Conservation (phyloP, 2,329 filamentous ascomycete genomes). For the Curvularia eragrostidis region DNA sequence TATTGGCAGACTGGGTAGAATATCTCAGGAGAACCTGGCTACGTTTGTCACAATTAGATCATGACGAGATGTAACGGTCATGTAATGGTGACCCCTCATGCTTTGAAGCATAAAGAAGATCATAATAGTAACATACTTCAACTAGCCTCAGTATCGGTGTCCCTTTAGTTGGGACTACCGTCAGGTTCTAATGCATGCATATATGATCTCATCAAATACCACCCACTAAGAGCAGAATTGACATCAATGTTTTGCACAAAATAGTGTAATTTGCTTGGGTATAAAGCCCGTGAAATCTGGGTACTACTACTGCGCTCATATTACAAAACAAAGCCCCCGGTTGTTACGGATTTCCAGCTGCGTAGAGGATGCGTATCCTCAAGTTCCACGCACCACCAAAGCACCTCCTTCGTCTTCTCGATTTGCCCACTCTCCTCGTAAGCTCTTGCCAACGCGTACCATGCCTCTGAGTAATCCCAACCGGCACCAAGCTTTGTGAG, state of each 20-base stretch:
- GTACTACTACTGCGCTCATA: background rate
- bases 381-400: slow-evolving; percentile 98
- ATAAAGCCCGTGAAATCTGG: background rate
- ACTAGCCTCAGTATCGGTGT: background rate
- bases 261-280: background rate
- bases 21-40: background rate
- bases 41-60: background rate
- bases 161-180: background rate
- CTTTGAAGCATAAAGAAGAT: background rate
- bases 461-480: slow-evolving; percentile 93
- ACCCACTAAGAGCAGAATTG: too few species aligned
- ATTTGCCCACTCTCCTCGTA: slow-evolving; percentile 86
- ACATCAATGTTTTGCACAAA: background rate
- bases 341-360: slow-evolving; percentile 73
- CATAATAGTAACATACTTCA: background rate
- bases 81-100: background rate
- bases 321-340: slow-evolving; percentile 45
- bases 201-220: background rate
- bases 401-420: slow-evolving; percentile 86
- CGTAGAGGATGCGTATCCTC: slow-evolving; percentile 84
- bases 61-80: background rate
- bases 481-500: slow-evolving; percentile 84
- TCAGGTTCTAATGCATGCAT: background rate
- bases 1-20: background rate
- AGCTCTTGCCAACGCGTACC: slow-evolving; percentile 85